Evolutionary conservation across 805 yeast species (phyloP), one percentile per base, ranked within the genome.

Genomic region (Kodamaea restingae): DNA sequence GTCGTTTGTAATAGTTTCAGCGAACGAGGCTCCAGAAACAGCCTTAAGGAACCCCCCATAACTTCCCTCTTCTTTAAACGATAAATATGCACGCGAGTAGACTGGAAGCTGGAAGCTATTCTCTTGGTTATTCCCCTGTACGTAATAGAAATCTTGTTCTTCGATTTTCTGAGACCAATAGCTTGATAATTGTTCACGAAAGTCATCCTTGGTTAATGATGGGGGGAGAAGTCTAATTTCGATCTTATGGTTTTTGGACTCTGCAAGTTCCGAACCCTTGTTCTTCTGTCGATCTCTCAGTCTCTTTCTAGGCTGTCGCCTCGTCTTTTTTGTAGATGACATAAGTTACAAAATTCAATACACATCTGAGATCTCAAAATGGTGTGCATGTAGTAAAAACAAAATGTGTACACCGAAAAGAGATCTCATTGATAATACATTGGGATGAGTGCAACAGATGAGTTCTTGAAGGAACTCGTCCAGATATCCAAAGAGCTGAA

Each of bases 401-500:
- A 25, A 10, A 25, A 4, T 25, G 22, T 8, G 22, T 8, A 20
- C 22, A 20, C 22, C 22, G 22, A 20, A 20, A 20, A 20, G 22
- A 20, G 22, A 20, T 20, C 22, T 20, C 22, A 20, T 25, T 25
- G 7, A 20, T 8, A 20, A 20, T n/a, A 20, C 22, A 20, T 8
- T 20, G 22, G 18, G 12, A 30, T 30, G 32, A n/a, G 21, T 21
- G 21, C 32, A 4, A 9, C 26, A 17, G 49, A 49, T 24, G 49
- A 48, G 35, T 58, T 42, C 25, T 43, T 57, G 12, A 55, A 57
- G 12, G 68, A 61, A 15, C 56, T 64, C 34, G 67, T 69, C 60
- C 48, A 60, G 1, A 47, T 44, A 3, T 41, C 58, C 8, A 45
- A 46, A 26, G 41, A 51, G 7, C 53, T 55, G 9, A 40, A 21